These are phyloP conservation scores for Boletellus sp. DNA, from an alignment of 1,284 basidiomycete species.

Conservation along the genomic window DNA sequence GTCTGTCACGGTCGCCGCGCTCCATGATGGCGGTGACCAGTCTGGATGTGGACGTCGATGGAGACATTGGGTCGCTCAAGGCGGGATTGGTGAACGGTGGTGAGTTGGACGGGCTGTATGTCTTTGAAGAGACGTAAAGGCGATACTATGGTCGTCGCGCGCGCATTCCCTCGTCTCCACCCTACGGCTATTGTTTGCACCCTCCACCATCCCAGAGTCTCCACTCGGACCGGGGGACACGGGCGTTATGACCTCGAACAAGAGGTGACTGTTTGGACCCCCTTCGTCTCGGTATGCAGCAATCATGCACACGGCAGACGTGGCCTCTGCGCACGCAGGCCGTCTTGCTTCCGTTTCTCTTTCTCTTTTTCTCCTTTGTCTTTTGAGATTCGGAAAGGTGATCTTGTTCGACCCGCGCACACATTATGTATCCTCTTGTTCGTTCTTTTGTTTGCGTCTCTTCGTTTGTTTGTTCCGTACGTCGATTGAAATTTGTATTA, in stretches of 20 bases:
- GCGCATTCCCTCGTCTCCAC: neutral
- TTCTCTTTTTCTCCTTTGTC: too few species aligned
- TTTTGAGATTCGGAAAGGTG: too few species aligned
- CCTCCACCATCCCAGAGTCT: constrained; percentile 7
- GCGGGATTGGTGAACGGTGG: constrained; percentile 31
- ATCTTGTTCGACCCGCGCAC: too few species aligned
- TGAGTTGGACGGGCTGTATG: constrained; percentile 31
- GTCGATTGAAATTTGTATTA: neutral
- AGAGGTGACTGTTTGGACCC: too few species aligned
- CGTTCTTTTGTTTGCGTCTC: too few species aligned
- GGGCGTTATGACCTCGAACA: too few species aligned
- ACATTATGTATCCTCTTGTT: too few species aligned
- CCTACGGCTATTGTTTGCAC: neutral
- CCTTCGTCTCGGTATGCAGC: too few species aligned
- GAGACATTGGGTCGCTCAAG: constrained; percentile 20
- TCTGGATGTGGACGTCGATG: constrained; percentile 18
- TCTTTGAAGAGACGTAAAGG: constrained; percentile 25
- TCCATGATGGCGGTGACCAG: constrained; percentile 11
- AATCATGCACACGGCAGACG: neutral
- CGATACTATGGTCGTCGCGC: neutral
- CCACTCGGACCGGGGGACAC: too few species aligned
- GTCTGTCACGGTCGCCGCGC: constrained; percentile 9
- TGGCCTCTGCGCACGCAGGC: neutral
- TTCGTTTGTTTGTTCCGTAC: too few species aligned
- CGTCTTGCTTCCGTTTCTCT: too few species aligned